Evolutionary conservation across 2,329 filamentous ascomycete genomes (phyloP).

Genomic region (Aspergillus sp.): DNA sequence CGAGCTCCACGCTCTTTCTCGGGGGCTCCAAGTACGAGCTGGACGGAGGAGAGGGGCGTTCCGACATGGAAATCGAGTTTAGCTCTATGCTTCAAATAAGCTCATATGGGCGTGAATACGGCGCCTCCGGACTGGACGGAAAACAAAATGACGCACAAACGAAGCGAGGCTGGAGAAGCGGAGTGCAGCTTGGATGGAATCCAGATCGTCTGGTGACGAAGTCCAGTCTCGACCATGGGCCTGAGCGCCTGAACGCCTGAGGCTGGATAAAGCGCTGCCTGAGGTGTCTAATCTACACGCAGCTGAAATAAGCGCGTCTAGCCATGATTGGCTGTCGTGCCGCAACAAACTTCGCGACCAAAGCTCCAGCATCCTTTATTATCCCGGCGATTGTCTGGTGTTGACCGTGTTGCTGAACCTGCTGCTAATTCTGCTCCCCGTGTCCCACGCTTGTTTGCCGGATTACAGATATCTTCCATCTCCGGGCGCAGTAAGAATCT

Average conservation of each 20-base stretch:
- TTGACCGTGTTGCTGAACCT: background rate
- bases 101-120: constrained; percentile 21
- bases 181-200: constrained; percentile 2
- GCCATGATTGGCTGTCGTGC: constrained; percentile 4
- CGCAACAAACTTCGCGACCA: constrained; percentile 9
- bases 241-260: constrained; percentile 15
- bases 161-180: background rate
- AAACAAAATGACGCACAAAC: constrained; percentile 13
- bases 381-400: constrained; percentile 4
- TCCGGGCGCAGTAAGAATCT: constrained; percentile 26
- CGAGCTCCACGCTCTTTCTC: constrained; percentile 54
- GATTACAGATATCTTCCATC: constrained; percentile 2
- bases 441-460: constrained; percentile 4
- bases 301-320: constrained; percentile 15
- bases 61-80: constrained; percentile 34
- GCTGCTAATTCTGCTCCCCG: constrained; percentile 6
- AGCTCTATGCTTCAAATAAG: constrained; percentile 9
- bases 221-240: constrained; percentile 1
- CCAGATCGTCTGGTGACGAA: constrained; percentile 13
- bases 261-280: background rate
- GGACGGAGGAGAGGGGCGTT: constrained; percentile 36
- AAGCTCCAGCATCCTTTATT: background rate
- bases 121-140: constrained; percentile 6
- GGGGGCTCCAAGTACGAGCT: constrained; percentile 53
- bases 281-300: constrained; percentile 13